Evolutionary conservation across 2,329 filamentous ascomycete genomes (phyloP), one percentile per base, ranked within the genome.

Genomic region (Monosporascus sp.): DNA sequence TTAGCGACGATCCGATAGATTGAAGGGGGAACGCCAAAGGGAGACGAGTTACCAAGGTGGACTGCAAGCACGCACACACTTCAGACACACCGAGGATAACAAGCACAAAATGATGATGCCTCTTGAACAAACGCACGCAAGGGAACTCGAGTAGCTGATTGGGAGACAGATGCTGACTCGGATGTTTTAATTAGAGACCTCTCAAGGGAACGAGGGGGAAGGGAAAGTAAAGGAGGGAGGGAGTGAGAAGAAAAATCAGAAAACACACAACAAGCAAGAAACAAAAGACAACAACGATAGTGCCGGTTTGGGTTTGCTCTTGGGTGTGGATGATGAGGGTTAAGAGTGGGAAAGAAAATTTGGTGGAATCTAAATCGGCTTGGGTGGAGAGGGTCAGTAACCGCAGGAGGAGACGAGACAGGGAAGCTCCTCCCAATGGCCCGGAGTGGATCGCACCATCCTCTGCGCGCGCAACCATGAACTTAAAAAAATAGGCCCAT

Each of bases 61-160:
- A 61, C 64, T 64, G 65, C 63, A 62, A 28, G 43, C 24, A 31
- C 63, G 64, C 65, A 63, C 62, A 68, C 61, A 65, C 60, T 24
- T 46, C 17, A 46, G 43, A 28, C 22, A 46, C 43, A 28, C 24
- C 55, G 51, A 62, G 57, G 63, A 65, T 62, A 65, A 63, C 61
- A 63, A 61, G 56, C 62, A 58, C 59, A 62, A 70, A 68, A 68
- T 58, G 67, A 70, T 67, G 65, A 46, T 46, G 43, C 65, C 68
- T 65, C 63, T 64, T 62, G 67, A 60, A 67, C 43, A 68, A 69
- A 67, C 61, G 68, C 64, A 69, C 60, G 65, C 65, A 68, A 65
- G 43, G 20, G 62, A 67, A 67, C 63, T 63, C 63, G 63, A 63
- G 62, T 60, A 38, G 38, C 28, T 31, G 51, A 28, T 24, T 24